phyloP scores from a whole-genome alignment of 2,329 filamentous ascomycete species.

The Colletotrichum sp. region DNA sequence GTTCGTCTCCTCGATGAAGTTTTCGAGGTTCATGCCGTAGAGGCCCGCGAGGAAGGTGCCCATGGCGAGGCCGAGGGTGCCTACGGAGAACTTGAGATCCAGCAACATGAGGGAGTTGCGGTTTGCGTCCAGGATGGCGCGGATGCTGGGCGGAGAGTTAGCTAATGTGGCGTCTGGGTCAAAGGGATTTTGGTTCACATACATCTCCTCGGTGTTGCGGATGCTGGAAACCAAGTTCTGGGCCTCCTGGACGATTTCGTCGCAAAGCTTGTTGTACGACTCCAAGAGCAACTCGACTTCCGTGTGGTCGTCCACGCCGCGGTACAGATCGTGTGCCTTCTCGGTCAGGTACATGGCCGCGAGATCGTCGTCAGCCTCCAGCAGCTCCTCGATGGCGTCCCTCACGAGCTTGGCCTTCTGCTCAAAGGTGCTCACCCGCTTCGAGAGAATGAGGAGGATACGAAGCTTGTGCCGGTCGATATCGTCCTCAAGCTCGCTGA shows the following conservation, averaged over 20 bases:
- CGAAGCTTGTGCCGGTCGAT: slow-evolving; percentile 95
- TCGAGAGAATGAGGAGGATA: slow-evolving; percentile 89
- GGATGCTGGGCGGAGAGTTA: slow-evolving; percentile 65
- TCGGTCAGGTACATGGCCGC: slow-evolving; percentile 95
- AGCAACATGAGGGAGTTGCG: slow-evolving; percentile 98
- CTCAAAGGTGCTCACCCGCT: slow-evolving; percentile 95
- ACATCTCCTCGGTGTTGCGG: slow-evolving; percentile 98
- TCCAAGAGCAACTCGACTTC: slow-evolving; percentile 97
- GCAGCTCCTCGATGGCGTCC: slow-evolving; percentile 91
- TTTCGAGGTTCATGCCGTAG: slow-evolving; percentile 99
- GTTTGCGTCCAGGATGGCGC: slow-evolving; percentile 96
- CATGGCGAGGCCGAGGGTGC: slow-evolving; percentile 90
- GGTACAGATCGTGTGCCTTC: slow-evolving; percentile 74
- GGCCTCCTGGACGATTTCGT: slow-evolving; percentile 96
- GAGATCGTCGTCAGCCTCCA: slow-evolving; percentile 95
- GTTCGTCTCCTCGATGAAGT: slow-evolving; percentile 94
- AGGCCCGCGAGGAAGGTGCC: slow-evolving; percentile 96
- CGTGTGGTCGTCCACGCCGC: slow-evolving; percentile 86
- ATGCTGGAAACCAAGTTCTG: slow-evolving; percentile 94
- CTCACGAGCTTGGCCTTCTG: slow-evolving; percentile 94
- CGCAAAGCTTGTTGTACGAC: slow-evolving; percentile 96
- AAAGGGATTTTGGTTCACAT: slow-evolving; percentile 40
- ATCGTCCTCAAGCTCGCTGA: slow-evolving; percentile 92
- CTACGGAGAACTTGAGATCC: slow-evolving; percentile 94
- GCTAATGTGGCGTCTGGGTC: neutral